Conservation (phyloP, 1,284 basidiomycete species). For the Sphagnurus paluster region DNA sequence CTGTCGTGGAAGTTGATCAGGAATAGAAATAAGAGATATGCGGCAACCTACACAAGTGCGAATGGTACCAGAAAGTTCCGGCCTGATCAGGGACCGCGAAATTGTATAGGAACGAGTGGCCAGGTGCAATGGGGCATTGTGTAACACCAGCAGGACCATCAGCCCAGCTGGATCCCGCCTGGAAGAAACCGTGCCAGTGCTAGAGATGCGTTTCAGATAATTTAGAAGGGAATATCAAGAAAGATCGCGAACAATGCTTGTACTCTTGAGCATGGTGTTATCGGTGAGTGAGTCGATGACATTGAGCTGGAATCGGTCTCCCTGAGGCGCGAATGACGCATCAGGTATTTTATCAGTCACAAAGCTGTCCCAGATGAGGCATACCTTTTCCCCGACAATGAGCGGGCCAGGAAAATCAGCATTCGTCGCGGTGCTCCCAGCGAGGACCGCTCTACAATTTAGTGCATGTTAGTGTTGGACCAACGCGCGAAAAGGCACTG, state of each 20-base stretch:
- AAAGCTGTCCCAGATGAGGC: not conserved
- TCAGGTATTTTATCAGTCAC: not conserved
- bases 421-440: slow-evolving; percentile 5
- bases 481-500: not conserved
- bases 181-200: slow-evolving; percentile 44
- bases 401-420: slow-evolving; percentile 14
- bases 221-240: not conserved
- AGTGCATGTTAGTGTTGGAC: not conserved
- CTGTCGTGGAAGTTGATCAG: slow-evolving; percentile 23
- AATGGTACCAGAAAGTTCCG: slow-evolving; percentile 35
- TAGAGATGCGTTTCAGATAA: slow-evolving; percentile 9
- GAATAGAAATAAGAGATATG: not conserved
- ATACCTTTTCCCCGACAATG: slow-evolving; percentile 12
- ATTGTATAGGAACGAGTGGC: slow-evolving; percentile 32
- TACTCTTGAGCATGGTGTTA: not conserved
- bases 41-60: slow-evolving; percentile 1
- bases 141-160: slow-evolving; percentile 35
- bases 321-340: not conserved
- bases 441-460: slow-evolving; percentile 9
- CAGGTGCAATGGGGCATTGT: slow-evolving; percentile 41
- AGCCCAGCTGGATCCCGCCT: slow-evolving; percentile 29
- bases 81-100: slow-evolving; percentile 33
- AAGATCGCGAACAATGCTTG: not conserved
- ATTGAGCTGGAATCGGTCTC: not conserved
- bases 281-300: not conserved